Evolutionary conservation across 257 asterid genomes (phyloP), one percentile per base, ranked within the genome.

Genomic region (Henckelia pumila): DNA sequence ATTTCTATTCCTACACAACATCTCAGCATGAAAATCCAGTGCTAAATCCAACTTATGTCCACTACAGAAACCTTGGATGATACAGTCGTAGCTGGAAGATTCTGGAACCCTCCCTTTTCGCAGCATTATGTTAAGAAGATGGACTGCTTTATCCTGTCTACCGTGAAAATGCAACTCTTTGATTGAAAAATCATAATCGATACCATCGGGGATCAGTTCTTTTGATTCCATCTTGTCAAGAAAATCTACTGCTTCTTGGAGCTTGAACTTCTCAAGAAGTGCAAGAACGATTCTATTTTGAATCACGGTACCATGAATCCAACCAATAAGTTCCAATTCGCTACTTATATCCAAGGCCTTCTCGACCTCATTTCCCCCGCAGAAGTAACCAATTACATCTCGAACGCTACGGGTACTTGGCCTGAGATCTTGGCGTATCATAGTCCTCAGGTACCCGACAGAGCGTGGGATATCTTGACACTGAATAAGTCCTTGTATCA

Each of bases 351-450:
- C 76, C 81, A 90, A 58, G 72, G 92, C 89, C 56, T 53, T 59
- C 11, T 52, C 83, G 11, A 86, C 73, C 69, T 81, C 78, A 37
- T 75, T 81, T 8, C 72, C 33, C 6, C 59, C 64, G 81, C 85
- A 81, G 60, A 86, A 86, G 72, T 66, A 61, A 24, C 64, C 71
- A 50, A 83, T 88, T 17, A 85, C 83, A 67, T 68, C 73, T 44
- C 89, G 74, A 61, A 90, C 68, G 64, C 84, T 76, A 28, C 91
- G 96, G 32, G 79, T 78, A 73, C 89, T 81, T 55, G 97, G 96
- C 77, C 68, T 68, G 32, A 79, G 73, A 71, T 79, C 92, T 71
- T 75, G 72, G 32, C 61, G 60, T 10, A 85, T 82, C 97, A 90
- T 93, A 64, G 62, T 50, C 61, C 50, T 63, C 70, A 93, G 80